phyloP scores from a whole-genome alignment of 2,329 filamentous ascomycete genomes.

The Colletotrichum liriopes region DNA sequence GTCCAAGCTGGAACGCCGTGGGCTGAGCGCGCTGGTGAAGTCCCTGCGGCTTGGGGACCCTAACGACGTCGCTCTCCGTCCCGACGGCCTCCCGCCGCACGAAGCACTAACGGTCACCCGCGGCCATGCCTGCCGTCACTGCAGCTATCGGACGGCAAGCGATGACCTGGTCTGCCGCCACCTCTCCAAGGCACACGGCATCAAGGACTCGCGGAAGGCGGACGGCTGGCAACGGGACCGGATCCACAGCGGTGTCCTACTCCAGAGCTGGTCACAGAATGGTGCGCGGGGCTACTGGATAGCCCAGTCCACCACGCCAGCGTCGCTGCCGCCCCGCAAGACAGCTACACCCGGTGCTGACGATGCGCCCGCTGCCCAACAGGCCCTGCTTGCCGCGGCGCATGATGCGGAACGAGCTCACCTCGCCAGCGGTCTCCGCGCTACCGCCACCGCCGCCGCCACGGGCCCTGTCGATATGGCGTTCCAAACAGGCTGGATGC shows the following conservation, averaged over 20 bases:
- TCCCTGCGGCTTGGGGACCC: neutral
- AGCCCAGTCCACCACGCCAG: neutral
- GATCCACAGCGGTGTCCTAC: neutral
- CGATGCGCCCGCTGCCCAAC: neutral
- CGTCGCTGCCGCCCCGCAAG: neutral
- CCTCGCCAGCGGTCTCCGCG: neutral
- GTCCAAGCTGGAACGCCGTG: neutral
- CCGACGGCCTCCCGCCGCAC: neutral
- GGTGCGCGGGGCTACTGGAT: conserved; percentile 1
- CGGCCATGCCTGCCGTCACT: neutral
- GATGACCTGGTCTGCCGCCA: neutral
- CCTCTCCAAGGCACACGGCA: neutral
- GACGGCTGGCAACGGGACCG: conserved; percentile 4
- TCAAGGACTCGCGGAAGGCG: neutral
- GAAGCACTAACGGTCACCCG: neutral
- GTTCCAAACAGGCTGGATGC: conserved; percentile 11
- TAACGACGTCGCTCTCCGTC: neutral
- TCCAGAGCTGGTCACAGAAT: conserved; percentile 13
- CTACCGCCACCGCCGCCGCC: neutral
- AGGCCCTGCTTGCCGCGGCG: conserved; percentile 15
- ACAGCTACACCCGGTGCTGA: neutral
- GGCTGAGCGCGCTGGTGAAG: conserved; percentile 5
- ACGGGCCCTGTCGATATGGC: neutral
- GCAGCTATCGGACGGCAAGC: neutral
- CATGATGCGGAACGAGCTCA: conserved; percentile 3